phyloP scores from a whole-genome alignment of 1,284 basidiomycete genomes.

The Ganoderma sp. region DNA sequence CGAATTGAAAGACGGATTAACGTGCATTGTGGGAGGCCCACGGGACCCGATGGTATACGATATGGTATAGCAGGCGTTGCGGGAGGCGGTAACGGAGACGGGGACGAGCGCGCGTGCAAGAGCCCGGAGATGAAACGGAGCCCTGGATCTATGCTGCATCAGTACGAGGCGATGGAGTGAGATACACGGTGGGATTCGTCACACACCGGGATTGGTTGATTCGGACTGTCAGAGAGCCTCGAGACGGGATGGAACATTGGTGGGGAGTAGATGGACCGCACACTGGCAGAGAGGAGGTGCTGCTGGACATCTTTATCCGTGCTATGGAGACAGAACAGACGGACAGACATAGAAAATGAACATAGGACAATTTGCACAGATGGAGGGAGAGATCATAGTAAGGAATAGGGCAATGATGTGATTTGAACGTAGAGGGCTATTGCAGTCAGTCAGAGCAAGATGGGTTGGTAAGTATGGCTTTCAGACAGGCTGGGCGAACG shows the following conservation, averaged over 20 bases:
- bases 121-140: constrained; percentile 10
- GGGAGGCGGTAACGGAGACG: constrained; percentile 9
- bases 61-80: constrained; percentile 3
- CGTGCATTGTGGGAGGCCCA: background rate
- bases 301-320: constrained; percentile 18
- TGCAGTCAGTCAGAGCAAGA: background rate
- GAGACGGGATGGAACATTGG: constrained; percentile 8
- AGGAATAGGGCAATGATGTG: constrained; percentile 23
- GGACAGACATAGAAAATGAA: background rate
- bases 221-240: constrained; percentile 17
- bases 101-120: constrained; percentile 11
- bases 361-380: background rate
- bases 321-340: background rate
- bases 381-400: constrained; percentile 21
- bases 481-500: background rate
- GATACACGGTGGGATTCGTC: constrained; percentile 4
- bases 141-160: constrained; percentile 1
- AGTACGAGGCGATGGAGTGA: constrained; percentile 11
- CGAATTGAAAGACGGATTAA: background rate
- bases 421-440: constrained; percentile 1
- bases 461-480: background rate
- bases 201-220: constrained; percentile 10
- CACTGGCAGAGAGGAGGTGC: background rate
- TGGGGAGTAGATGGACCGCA: constrained; percentile 12
- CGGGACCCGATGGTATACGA: constrained; percentile 12